Base-by-base conservation (phyloP, 2,329 filamentous ascomycete species). In the Cyanodermella asteris region DNA sequence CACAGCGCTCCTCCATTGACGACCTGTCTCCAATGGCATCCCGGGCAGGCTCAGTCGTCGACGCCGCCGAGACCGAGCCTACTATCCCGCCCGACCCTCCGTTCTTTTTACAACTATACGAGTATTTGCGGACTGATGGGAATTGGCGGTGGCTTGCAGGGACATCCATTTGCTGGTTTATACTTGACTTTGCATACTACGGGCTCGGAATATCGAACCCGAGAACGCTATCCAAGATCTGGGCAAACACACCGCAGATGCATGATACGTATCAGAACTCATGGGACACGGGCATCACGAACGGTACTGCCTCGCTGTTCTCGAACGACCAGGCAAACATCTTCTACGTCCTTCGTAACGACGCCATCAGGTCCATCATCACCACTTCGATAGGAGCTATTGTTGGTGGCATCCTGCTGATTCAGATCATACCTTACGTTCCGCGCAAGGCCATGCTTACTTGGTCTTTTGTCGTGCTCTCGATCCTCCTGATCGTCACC, bases 181-280 rank as follows among this genome's bases (percentile, higher is more conserved):
- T 62, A 5, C 46, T 66, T 7, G 62, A 67, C 28, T 44, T 31
- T 13, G 27, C 31, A 4, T 33, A 29, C 12, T 33, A 33, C 19
- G 24, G 26, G 3, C 51, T 65, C n/a, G 57, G 56, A 9, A 65
- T 64, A 33, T 64, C 64, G 31, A 61, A 61, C 3, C 28, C 31
- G 11, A 28, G 23, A 13, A 31, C 30, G 11, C 20, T 28, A 7
- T 26, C 27, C 10, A 30, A 9, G 13, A 20, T 28, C 22, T 33
- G 26, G 13, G 29, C 19, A n/a, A n/a, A n/a, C n/a, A n/a, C n/a
- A n/a, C n/a, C n/a, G n/a, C 22, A 26, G 26, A 18, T 16, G n/a
- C 16, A 6, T 23, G 29, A 22, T 16, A 22, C 22, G 20, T 16
- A 20, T 15, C 17, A 11, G 20, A 16, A 13, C 10, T 29, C 25